phyloP scores from a whole-genome alignment of 1,284 basidiomycete genomes.

The Austropuccinia psidii region DNA sequence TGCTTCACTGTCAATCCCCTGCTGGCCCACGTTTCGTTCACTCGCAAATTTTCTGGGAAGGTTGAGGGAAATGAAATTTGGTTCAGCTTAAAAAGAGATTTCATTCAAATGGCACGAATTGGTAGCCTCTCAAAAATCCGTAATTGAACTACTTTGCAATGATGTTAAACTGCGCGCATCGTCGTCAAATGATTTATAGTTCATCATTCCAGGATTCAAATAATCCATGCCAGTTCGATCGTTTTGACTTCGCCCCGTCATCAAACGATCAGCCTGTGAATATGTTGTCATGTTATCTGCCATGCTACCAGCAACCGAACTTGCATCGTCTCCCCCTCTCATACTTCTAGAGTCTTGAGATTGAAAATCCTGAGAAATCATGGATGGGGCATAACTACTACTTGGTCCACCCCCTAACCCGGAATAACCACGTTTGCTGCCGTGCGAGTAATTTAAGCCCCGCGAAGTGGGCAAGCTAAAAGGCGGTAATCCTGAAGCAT shows the following conservation, averaged over 20 bases:
- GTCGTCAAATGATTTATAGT: constrained; percentile 8
- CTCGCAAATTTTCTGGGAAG: no score
- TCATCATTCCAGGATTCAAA: background rate
- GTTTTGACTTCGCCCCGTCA: constrained; percentile 17
- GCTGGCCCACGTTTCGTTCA: no score
- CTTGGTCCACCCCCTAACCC: constrained; percentile 64
- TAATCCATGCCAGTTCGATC: constrained; percentile 29
- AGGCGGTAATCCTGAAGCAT: constrained; percentile 78
- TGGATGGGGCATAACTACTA: constrained; percentile 77
- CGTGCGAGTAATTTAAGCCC: constrained; percentile 54
- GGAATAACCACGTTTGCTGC: constrained; percentile 55
- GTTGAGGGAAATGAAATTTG: background rate
- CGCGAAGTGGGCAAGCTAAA: constrained; percentile 58
- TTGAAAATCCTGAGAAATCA: constrained; percentile 72
- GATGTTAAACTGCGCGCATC: constrained; percentile 25
- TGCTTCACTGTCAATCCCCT: no score
- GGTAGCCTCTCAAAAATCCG: constrained; percentile 17
- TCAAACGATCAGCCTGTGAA: constrained; percentile 30
- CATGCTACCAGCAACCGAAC: constrained; percentile 23
- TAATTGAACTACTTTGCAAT: constrained; percentile 31
- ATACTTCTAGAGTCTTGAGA: constrained; percentile 52
- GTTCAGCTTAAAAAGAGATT: background rate
- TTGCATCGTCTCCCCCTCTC: constrained; percentile 23
- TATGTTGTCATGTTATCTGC: constrained; percentile 11
- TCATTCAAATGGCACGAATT: background rate